phyloP scores from a whole-genome alignment of 2,329 filamentous ascomycete species.

The Pyrenochaeta sp. region DNA sequence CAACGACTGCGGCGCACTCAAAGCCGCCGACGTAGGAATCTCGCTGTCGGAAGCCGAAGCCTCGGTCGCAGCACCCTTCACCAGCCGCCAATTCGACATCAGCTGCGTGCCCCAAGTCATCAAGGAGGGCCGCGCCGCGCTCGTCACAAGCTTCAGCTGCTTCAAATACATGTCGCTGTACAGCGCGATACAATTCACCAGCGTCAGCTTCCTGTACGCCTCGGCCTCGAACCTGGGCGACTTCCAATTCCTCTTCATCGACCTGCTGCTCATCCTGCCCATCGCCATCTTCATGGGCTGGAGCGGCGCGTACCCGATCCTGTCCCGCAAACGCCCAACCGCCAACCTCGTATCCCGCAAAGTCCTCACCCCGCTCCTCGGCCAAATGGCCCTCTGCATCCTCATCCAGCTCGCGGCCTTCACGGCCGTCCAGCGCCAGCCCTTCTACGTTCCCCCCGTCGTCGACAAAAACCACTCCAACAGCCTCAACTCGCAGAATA shows the following conservation, averaged over 20 bases:
- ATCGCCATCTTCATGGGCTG: constrained; percentile 99
- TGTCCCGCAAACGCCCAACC: constrained; percentile 86
- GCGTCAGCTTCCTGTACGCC: constrained; percentile 94
- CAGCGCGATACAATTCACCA: constrained; percentile 98
- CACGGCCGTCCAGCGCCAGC: constrained; percentile 75
- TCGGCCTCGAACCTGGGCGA: constrained; percentile 94
- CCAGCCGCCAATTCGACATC: constrained; percentile 93
- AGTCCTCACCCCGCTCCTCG: constrained; percentile 85
- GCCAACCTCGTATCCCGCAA: constrained; percentile 92
- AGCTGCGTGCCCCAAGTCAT: constrained; percentile 94
- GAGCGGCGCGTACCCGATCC: constrained; percentile 80
- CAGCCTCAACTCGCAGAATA: constrained; percentile 92
- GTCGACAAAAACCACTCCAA: constrained; percentile 81
- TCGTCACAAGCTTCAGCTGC: constrained; percentile 99
- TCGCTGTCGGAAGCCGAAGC: constrained; percentile 97
- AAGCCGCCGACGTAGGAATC: constrained; percentile 96
- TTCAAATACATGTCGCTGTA: constrained; percentile 99
- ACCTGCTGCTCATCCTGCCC: constrained; percentile 88
- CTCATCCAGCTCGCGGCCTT: constrained; percentile 78
- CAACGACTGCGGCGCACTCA: constrained; percentile 95
- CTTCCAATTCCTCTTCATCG: constrained; percentile 98
- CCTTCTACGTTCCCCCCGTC: constrained; percentile 84
- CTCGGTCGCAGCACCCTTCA: constrained; percentile 97
- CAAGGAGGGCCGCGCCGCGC: constrained; percentile 86
- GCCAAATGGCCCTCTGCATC: constrained; percentile 85